phyloP scores from a whole-genome alignment of 352 stramenopile species.

The Phytophthora cactorum region DNA sequence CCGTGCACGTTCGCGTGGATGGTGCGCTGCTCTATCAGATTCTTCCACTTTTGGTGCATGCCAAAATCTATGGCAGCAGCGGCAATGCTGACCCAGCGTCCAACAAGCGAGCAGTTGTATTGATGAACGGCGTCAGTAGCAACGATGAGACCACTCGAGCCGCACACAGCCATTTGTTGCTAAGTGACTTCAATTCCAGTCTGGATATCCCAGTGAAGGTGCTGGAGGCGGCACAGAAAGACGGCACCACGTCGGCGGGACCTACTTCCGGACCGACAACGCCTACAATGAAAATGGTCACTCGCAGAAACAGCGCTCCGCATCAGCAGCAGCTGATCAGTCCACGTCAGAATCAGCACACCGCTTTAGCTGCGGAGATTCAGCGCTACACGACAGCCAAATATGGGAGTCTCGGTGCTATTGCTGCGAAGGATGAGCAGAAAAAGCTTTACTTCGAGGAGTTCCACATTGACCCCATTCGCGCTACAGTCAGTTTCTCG shows the following conservation, averaged over 20 bases:
- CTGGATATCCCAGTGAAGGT: constrained; percentile 77
- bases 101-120: constrained; percentile 33
- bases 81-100: constrained; percentile 17
- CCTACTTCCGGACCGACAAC: constrained; percentile 41
- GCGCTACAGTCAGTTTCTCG: constrained; percentile 85
- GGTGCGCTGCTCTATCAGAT: constrained; percentile 82
- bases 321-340: constrained; percentile 22
- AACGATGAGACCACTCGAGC: constrained; percentile 40
- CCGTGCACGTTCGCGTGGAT: constrained; percentile 83
- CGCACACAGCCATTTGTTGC: constrained; percentile 55
- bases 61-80: constrained; percentile 46
- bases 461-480: constrained; percentile 86
- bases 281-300: constrained; percentile 36
- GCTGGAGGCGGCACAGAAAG: constrained; percentile 72
- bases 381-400: constrained; percentile 37
- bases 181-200: constrained; percentile 79
- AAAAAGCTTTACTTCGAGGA: constrained; percentile 93
- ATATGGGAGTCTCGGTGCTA: constrained; percentile 38
- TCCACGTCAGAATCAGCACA: constrained; percentile 36
- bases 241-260: constrained; percentile 51
- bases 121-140: constrained; percentile 32
- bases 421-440: constrained; percentile 58
- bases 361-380: constrained; percentile 40
- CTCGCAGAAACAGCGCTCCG: constrained; percentile 28
- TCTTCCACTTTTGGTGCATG: constrained; percentile 66